These are phyloP conservation scores for Copromyces sp. DNA, from an alignment of 495 filamentous ascomycete genomes.

Conservation along the genomic window DNA sequence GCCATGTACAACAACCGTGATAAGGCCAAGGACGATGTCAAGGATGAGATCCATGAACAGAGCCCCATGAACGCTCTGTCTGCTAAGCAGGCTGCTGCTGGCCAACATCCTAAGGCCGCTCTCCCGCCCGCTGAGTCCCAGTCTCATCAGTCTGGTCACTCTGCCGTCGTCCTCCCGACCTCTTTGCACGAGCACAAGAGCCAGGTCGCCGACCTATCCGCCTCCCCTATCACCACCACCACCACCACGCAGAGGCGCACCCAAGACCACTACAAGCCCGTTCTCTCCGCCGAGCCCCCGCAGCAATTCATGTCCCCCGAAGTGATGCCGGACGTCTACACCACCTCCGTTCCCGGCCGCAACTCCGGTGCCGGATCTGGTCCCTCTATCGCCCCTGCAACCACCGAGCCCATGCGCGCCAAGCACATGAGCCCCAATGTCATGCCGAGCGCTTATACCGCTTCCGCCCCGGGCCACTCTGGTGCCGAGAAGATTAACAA, in stretches of 20 bases:
- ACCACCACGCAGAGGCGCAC: not conserved
- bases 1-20: not conserved
- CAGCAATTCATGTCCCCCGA: slow-evolving; percentile 12
- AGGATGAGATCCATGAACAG: not conserved
- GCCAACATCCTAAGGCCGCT: too few relatives aligned
- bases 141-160: not conserved
- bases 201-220: not conserved
- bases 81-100: not conserved
- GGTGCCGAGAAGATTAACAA: not conserved
- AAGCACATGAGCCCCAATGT: slow-evolving; percentile 2
- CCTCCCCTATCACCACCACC: not conserved
- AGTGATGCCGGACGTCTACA: slow-evolving; percentile 13
- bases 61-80: not conserved
- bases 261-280: not conserved
- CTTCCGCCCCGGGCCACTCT: not conserved
- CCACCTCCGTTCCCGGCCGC: not conserved
- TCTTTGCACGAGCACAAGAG: not conserved
- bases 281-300: not conserved
- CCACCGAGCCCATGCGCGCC: not conserved
- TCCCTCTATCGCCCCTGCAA: not conserved
- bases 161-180: not conserved
- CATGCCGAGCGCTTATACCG: not conserved
- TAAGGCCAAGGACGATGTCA: not conserved
- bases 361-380: not conserved
- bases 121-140: not conserved